A percentile compares a stretch with the other conserved stretches of the same genome.
phyloP scores from a whole-genome alignment of 2,329 filamentous ascomycete genomes.

The Myriosclerotinia scirpicola region DNA sequence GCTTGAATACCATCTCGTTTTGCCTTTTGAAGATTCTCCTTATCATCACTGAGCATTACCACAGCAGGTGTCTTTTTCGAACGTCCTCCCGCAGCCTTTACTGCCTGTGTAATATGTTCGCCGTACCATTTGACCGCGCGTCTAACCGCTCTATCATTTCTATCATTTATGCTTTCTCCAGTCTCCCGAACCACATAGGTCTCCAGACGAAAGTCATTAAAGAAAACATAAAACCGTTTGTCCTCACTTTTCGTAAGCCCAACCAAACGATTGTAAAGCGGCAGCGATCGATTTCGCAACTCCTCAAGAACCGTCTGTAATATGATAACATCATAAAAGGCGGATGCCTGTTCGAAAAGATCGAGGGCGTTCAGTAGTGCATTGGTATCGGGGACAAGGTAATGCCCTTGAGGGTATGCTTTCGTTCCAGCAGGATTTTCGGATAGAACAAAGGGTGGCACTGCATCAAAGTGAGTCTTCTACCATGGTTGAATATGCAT shows the following conservation, averaged over 20 bases:
- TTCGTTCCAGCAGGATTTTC: slow-evolving; percentile 83
- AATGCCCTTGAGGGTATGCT: slow-evolving; percentile 81
- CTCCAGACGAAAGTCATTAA: slow-evolving; percentile 95
- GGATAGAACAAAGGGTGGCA: slow-evolving; percentile 81
- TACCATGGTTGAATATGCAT: neutral
- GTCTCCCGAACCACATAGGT: slow-evolving; percentile 75
- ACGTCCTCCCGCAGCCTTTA: slow-evolving; percentile 52
- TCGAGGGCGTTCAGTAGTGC: slow-evolving; percentile 95
- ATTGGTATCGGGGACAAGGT: slow-evolving; percentile 94
- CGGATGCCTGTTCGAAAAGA: slow-evolving; percentile 85
- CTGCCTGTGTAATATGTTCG: slow-evolving; percentile 69
- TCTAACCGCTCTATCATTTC: slow-evolving; percentile 90
- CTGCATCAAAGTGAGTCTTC: slow-evolving; percentile 46
- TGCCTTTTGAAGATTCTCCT: slow-evolving; percentile 80
- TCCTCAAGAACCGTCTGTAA: slow-evolving; percentile 96
- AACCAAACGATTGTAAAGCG: slow-evolving; percentile 90
- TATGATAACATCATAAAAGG: slow-evolving; percentile 96
- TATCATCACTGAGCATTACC: slow-evolving; percentile 93
- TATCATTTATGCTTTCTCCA: slow-evolving; percentile 90
- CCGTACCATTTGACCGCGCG: slow-evolving; percentile 87
- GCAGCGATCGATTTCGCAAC: slow-evolving; percentile 87
- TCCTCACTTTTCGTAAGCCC: slow-evolving; percentile 91
- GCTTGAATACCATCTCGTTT: slow-evolving; percentile 72
- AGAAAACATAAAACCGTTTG: slow-evolving; percentile 98
- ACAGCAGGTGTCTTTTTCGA: slow-evolving; percentile 66